Base-by-base conservation (phyloP, 1,139 yeast genomes). In the Pichia sp. region DNA sequence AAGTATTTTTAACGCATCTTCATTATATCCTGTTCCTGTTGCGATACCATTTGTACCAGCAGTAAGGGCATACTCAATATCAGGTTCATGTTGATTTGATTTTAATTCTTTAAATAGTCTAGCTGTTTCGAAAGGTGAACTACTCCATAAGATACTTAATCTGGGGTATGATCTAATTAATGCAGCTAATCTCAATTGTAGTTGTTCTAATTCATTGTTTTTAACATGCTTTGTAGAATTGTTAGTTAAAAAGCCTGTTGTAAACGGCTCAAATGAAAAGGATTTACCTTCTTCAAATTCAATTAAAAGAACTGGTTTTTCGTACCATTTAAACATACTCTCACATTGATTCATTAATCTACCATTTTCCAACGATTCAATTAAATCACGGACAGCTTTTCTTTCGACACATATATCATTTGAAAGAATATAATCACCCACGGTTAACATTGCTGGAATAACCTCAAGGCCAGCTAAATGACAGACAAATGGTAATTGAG, bases 341-440 rank as follows among this genome's bases (percentile, higher is more conserved):
- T 81, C 90, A 66, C 97, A 87, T 61, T 94, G 98, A 37, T 80
- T 76, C 51, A 75, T 82, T 29, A 94, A 67, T 46, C 98, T 70
- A 0, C 97, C 97, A 57, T 85, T 83, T 45, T 82, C 82, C 58
- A 94, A 81, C 59, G 96, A 85, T 3, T 81, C 77, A 29, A 87
- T 79, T 57, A 94, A 71, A 72, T 94, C 99, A 0, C 92, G 80
- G 12, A 94, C 79, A 2, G 97, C 82, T 59, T 94, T 94, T 57
- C 99, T 77, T 62, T 94, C 99, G 24, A 94, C 78, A 58, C 96
- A 90, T 4, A 92, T 82, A 46, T 77, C 80, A 0, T 97, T 95
- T 0, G 96, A 78, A 1, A 92, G 62, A 43, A 94, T 76, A 61
- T 90, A 94, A 65, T 94, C 99, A 4, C 97, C 98, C 5, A 94